phyloP scores from a whole-genome alignment of 306 rosid genomes.

The Psophocarpus tetragonolobus region DNA sequence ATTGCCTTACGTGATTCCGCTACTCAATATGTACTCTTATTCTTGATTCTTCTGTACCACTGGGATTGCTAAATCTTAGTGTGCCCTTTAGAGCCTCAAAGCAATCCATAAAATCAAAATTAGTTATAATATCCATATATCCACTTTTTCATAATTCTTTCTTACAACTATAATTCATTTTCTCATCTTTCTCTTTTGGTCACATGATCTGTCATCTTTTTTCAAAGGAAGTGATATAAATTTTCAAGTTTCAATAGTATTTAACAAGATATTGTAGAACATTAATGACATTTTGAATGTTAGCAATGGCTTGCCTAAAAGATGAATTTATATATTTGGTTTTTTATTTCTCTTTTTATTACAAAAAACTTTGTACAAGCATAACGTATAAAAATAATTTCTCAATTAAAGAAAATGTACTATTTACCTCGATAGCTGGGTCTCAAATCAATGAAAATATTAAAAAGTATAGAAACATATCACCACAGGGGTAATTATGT shows the following conservation, averaged over 20 bases:
- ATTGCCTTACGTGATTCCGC: not conserved
- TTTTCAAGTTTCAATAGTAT: too few relatives aligned
- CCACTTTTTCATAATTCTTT: not conserved
- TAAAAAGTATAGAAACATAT: slow-evolving; percentile 16
- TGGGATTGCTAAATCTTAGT: slow-evolving; percentile 24
- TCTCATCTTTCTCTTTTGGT: not conserved
- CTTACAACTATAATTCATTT: not conserved
- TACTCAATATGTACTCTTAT: slow-evolving; percentile 18
- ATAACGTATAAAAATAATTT: not conserved
- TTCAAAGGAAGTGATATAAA: too few relatives aligned
- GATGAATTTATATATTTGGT: too few relatives aligned
- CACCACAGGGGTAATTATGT: slow-evolving; percentile 23
- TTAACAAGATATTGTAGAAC: too few relatives aligned
- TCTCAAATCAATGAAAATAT: slow-evolving; percentile 8
- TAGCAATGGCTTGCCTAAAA: too few relatives aligned
- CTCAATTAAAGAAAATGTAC: not conserved
- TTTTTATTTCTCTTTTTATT: too few relatives aligned
- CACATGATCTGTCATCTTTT: not conserved
- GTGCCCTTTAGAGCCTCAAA: not conserved
- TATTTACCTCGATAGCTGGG: not conserved
- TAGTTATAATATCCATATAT: not conserved
- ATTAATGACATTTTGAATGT: too few relatives aligned
- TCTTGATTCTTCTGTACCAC: slow-evolving; percentile 9
- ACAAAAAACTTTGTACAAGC: not conserved
- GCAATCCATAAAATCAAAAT: not conserved